A percentile compares a stretch with the other conserved stretches of the same genome.
Conservation (phyloP, 2,329 filamentous ascomycete genomes). For the Apiospora pterosperma region DNA sequence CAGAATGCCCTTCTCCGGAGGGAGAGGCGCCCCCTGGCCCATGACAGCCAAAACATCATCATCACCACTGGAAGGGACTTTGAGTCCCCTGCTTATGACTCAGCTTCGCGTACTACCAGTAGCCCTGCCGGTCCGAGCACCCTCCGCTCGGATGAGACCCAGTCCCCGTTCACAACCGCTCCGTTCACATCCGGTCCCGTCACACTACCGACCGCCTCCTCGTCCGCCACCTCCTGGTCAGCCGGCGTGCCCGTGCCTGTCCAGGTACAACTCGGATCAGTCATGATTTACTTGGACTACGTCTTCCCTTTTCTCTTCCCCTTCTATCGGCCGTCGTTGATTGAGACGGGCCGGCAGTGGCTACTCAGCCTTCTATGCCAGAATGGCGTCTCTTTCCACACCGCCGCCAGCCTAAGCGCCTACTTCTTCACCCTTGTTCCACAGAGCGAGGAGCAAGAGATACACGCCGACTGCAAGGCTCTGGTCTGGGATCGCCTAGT, state of each 20-base stretch:
- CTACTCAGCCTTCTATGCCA: slow-evolving; percentile 53
- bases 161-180: background rate
- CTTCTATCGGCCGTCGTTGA: slow-evolving; percentile 54
- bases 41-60: slow-evolving; percentile 41
- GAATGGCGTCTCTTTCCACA: slow-evolving; percentile 56
- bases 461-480: background rate
- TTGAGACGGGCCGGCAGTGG: slow-evolving; percentile 50
- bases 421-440: slow-evolving; percentile 49
- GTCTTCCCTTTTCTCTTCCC: slow-evolving; percentile 62
- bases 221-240: slow-evolving; percentile 1
- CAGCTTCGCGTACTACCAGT: background rate
- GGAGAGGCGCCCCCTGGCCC: slow-evolving; percentile 34
- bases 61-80: slow-evolving; percentile 4
- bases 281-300: slow-evolving; percentile 57
- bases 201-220: too few species aligned
- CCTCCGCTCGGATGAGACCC: background rate
- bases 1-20: slow-evolving; percentile 10
- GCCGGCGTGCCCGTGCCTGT: too few species aligned
- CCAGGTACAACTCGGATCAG: slow-evolving; percentile 33
- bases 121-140: background rate
- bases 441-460: background rate
- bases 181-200: too few species aligned
- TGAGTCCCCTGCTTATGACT: background rate
- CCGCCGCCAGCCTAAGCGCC: slow-evolving; percentile 52
- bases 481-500: background rate